Conservation (phyloP, 2,329 filamentous ascomycete genomes). For the Arthrinium phaeospermum region DNA sequence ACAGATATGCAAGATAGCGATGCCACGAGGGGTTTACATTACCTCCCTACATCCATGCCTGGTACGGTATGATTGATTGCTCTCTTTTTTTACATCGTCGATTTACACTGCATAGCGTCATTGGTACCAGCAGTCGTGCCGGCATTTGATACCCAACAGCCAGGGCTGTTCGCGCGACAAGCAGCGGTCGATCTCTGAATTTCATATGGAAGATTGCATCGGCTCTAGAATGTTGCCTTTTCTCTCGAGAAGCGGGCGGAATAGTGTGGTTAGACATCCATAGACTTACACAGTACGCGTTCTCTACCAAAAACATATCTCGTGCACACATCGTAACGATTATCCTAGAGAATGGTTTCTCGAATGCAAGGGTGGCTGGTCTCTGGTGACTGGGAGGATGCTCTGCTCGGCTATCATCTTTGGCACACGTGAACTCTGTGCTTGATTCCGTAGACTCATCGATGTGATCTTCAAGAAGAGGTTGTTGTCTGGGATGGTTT, state of each 20-base stretch:
- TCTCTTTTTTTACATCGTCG: not conserved
- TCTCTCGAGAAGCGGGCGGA: not conserved
- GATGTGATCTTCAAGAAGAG: not conserved
- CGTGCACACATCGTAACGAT: not conserved
- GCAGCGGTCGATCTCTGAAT: not conserved
- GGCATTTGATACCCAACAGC: conserved; percentile 11
- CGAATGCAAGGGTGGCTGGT: not conserved
- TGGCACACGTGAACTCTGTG: not conserved
- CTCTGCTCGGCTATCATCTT: not conserved
- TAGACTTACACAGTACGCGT: conserved; percentile 3
- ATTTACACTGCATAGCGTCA: not conserved
- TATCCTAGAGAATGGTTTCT: not conserved
- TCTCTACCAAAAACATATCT: not conserved
- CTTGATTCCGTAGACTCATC: not conserved
- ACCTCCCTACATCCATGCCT: not conserved
- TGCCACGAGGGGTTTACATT: not conserved
- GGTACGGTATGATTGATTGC: not conserved
- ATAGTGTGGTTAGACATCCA: conserved; percentile 3
- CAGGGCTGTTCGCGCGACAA: not conserved
- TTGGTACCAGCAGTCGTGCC: not conserved
- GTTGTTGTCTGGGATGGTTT: not conserved
- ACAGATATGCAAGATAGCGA: not conserved
- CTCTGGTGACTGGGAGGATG: not conserved
- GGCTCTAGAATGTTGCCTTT: not conserved
- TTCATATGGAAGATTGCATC: not conserved